phyloP scores from a whole-genome alignment of 2,329 filamentous ascomycete genomes.

The Aplosporella prunicola region DNA sequence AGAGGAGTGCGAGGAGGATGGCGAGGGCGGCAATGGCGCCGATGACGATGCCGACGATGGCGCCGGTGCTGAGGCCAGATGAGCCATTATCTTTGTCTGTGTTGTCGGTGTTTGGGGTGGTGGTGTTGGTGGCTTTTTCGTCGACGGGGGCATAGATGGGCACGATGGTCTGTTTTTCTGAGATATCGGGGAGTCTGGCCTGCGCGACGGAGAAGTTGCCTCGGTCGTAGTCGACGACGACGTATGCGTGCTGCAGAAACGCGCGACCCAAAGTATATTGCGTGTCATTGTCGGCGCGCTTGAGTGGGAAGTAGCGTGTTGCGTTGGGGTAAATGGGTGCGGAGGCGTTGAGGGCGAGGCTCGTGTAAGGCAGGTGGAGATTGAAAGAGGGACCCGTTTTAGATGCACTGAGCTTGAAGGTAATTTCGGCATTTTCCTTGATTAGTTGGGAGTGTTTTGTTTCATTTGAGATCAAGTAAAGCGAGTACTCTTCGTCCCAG shows the following conservation, averaged over 20 bases:
- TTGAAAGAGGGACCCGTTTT: conserved; percentile 18
- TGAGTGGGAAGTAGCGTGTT: conserved; percentile 29
- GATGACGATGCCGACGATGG: conserved; percentile 21
- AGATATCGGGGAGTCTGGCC: conserved; percentile 42
- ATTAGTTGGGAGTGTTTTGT: conserved; percentile 24
- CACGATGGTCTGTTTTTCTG: conserved; percentile 30
- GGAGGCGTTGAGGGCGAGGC: conserved; percentile 26
- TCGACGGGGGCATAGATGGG: conserved; percentile 16
- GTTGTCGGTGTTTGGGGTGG: conserved; percentile 1
- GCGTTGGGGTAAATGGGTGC: conserved; percentile 16
- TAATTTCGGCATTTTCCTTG: conserved; percentile 23
- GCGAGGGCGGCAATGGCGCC: conserved; percentile 14
- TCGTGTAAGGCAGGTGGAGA: conserved; percentile 30
- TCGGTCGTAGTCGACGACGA: conserved; percentile 29
- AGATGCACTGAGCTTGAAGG: conserved; percentile 22
- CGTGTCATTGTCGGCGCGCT: conserved; percentile 26
- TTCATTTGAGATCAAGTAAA: conserved; percentile 32
- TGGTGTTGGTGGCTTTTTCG: too few relatives aligned
- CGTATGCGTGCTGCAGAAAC: conserved; percentile 34
- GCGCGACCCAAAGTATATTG: conserved; percentile 31
- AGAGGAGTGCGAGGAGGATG: conserved; percentile 13
- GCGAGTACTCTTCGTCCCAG: conserved; percentile 24
- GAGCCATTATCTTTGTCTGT: neutral
- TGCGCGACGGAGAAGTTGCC: conserved; percentile 38
- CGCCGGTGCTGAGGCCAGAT: conserved; percentile 15